Conservation (phyloP, 2,329 filamentous ascomycete species). For the Epichloe hybrida region DNA sequence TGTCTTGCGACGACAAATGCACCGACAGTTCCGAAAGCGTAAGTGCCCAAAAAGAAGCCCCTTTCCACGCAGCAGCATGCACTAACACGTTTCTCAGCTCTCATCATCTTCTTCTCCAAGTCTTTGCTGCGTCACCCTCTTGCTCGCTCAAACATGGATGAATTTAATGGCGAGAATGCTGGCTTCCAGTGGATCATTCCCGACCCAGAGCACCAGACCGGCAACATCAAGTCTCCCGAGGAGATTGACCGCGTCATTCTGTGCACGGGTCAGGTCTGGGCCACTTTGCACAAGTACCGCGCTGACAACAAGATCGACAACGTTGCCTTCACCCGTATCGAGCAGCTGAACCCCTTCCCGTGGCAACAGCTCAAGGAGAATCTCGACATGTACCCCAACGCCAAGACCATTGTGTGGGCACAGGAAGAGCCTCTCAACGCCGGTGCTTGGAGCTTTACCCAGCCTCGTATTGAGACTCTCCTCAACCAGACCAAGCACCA, state of each 20-base stretch:
- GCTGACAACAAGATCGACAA: slow-evolving; percentile 76
- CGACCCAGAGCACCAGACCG: slow-evolving; percentile 69
- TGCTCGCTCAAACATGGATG: slow-evolving; percentile 76
- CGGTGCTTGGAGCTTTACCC: slow-evolving; percentile 92
- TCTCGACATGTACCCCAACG: slow-evolving; percentile 92
- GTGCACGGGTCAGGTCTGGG: slow-evolving; percentile 90
- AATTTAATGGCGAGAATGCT: slow-evolving; percentile 70
- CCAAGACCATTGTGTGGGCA: slow-evolving; percentile 91
- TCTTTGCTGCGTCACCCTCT: slow-evolving; percentile 87
- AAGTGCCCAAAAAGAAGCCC: slow-evolving; percentile 28
- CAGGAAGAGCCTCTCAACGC: slow-evolving; percentile 98
- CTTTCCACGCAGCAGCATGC: neutral
- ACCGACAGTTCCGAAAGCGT: slow-evolving; percentile 99
- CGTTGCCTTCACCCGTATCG: slow-evolving; percentile 85
- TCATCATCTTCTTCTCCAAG: slow-evolving; percentile 98
- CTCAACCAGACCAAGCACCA: slow-evolving; percentile 88
- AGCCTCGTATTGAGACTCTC: slow-evolving; percentile 92
- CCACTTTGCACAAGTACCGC: slow-evolving; percentile 81
- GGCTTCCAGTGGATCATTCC: slow-evolving; percentile 96
- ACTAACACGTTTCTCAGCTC: slow-evolving; percentile 36
- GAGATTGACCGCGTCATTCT: slow-evolving; percentile 90
- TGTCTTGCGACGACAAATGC: slow-evolving; percentile 90
- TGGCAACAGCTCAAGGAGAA: slow-evolving; percentile 96
- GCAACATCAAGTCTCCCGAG: slow-evolving; percentile 62
- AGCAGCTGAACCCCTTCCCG: slow-evolving; percentile 97